Evolutionary conservation across 1,139 yeast genomes (phyloP).

Genomic region (Meyerozyma athensensis): DNA sequence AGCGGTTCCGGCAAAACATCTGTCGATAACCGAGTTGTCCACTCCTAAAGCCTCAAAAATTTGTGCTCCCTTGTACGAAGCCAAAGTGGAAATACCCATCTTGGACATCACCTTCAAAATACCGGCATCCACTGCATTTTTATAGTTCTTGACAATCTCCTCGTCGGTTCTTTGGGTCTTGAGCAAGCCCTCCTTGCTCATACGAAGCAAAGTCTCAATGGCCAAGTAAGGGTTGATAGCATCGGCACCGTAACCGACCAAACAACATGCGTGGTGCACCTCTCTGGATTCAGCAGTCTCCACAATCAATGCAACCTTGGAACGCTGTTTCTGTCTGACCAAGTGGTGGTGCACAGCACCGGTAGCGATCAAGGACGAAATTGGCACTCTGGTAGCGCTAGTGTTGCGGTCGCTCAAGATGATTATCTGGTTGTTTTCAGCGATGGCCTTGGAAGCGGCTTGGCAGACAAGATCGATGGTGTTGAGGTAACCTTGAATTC

Average conservation of each 20-base stretch:
- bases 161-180: slow-evolving; percentile 56
- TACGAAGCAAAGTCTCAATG: slow-evolving; percentile 79
- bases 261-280: slow-evolving; percentile 91
- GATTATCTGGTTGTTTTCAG: slow-evolving; percentile 67
- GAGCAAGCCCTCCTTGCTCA: slow-evolving; percentile 77
- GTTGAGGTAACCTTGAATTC: slow-evolving; percentile 77
- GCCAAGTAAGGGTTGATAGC: slow-evolving; percentile 93
- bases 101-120: slow-evolving; percentile 95
- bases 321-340: slow-evolving; percentile 93
- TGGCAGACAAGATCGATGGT: slow-evolving; percentile 85
- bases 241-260: slow-evolving; percentile 97
- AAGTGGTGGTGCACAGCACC: slow-evolving; percentile 97
- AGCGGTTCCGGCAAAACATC: slow-evolving; percentile 96
- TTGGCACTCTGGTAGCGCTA: slow-evolving; percentile 61
- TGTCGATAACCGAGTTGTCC: slow-evolving; percentile 90
- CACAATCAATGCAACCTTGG: slow-evolving; percentile 84
- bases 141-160: slow-evolving; percentile 68
- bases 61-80: slow-evolving; percentile 97
- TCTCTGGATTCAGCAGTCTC: slow-evolving; percentile 98
- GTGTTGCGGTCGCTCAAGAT: slow-evolving; percentile 70
- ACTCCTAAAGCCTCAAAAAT: slow-evolving; percentile 96
- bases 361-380: slow-evolving; percentile 87
- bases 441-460: slow-evolving; percentile 83
- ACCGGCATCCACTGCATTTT: slow-evolving; percentile 81
- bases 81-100: slow-evolving; percentile 98